A percentile compares a stretch with the other conserved stretches of the same genome.
phyloP scores from a whole-genome alignment of 2,329 filamentous ascomycete genomes.

The Alternaria sp. region DNA sequence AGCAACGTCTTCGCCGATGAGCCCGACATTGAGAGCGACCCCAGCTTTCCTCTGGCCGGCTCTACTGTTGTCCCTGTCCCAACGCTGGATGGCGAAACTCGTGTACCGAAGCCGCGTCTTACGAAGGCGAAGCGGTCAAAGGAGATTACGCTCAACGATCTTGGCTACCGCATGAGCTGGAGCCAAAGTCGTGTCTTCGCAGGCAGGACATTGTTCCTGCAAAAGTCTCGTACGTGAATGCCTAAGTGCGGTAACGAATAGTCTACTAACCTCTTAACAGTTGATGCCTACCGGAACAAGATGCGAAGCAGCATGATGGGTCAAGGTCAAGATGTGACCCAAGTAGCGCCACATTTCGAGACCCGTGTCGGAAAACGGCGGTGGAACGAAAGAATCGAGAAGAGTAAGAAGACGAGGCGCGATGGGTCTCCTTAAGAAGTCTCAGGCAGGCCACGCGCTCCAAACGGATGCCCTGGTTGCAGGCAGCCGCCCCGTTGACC shows the following conservation, averaged over 20 bases:
- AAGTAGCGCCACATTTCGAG: constrained; percentile 85
- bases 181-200: constrained; percentile 92
- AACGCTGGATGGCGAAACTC: constrained; percentile 73
- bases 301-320: constrained; percentile 83
- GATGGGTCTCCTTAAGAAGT: constrained; percentile 51
- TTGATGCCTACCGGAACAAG: constrained; percentile 94
- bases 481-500: constrained; percentile 38
- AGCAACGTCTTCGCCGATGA: constrained; percentile 77
- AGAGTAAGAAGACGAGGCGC: constrained; percentile 51
- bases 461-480: constrained; percentile 40
- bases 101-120: constrained; percentile 78
- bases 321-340: constrained; percentile 76
- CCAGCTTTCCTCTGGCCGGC: constrained; percentile 53
- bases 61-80: constrained; percentile 59
- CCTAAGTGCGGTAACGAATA: background rate
- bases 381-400: constrained; percentile 60
- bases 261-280: constrained; percentile 58
- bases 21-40: constrained; percentile 56
- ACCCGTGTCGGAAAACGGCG: constrained; percentile 83
- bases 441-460: constrained; percentile 28
- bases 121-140: constrained; percentile 74
- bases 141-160: constrained; percentile 90
- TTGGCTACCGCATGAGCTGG: constrained; percentile 97
- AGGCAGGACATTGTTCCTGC: constrained; percentile 83
- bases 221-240: constrained; percentile 81